A percentile compares a stretch with the other conserved stretches of the same genome.
These are phyloP conservation scores for Neonothopanus nambi DNA, from an alignment of 1,284 basidiomycete species.

Conservation along the genomic window DNA sequence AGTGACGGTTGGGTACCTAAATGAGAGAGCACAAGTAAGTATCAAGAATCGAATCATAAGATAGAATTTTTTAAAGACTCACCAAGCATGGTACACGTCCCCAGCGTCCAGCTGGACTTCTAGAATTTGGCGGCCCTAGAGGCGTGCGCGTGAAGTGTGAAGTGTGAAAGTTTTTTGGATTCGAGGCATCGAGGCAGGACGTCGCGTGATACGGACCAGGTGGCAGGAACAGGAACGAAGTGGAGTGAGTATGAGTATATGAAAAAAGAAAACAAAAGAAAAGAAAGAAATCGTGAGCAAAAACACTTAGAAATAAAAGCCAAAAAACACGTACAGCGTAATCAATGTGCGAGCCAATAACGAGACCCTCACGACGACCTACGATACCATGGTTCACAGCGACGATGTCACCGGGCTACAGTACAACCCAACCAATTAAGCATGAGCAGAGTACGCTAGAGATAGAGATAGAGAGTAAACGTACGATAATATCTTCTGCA, in stretches of 20 bases:
- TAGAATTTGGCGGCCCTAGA: constrained; percentile 74
- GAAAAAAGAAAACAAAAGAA: not conserved
- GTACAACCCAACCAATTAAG: not conserved
- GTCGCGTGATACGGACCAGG: no score
- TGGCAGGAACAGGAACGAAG: not conserved
- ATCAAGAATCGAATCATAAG: not conserved
- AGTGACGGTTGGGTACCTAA: constrained; percentile 70
- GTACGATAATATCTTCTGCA: constrained; percentile 35
- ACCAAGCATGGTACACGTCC: constrained; percentile 71
- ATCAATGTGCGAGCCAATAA: constrained; percentile 72
- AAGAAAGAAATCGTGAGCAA: no score
- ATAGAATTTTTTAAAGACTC: constrained; percentile 19
- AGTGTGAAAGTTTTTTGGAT: no score
- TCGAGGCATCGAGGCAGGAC: no score
- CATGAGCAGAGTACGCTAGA: not conserved
- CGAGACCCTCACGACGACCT: constrained; percentile 72
- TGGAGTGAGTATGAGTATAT: not conserved
- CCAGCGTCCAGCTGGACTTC: constrained; percentile 74
- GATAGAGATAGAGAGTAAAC: constrained; percentile 18
- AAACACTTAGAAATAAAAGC: not conserved
- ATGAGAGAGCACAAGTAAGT: not conserved
- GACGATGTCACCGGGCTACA: constrained; percentile 76
- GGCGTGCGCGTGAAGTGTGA: no score
- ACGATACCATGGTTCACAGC: constrained; percentile 63
- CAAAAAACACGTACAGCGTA: constrained; percentile 48